These are phyloP conservation scores for Leishmania arabica DNA, from an alignment of 208 protist species.

Conservation along the genomic window DNA sequence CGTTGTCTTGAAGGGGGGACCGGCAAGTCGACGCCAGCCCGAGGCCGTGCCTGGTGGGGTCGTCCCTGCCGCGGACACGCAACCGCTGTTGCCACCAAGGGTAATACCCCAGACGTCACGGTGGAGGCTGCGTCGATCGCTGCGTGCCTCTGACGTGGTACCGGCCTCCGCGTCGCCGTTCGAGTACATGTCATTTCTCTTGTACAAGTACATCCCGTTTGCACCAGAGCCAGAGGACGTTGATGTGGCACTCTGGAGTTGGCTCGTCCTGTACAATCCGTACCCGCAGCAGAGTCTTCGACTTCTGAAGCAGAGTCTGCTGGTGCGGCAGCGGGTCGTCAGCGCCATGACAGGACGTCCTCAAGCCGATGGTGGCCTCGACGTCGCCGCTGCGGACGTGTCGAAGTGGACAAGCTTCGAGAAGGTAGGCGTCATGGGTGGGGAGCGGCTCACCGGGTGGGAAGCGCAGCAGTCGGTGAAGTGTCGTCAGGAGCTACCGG, in stretches of 20 bases:
- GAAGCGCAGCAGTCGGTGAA: conserved; percentile 12
- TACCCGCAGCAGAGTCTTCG: conserved; percentile 39
- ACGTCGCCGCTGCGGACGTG: conserved; percentile 8
- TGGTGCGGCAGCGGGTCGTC: conserved; percentile 20
- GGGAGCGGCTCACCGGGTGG: conserved; percentile 13
- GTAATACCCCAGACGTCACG: conserved; percentile 13
- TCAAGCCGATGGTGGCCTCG: neutral
- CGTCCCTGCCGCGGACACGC: neutral
- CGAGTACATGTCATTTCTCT: conserved; percentile 17
- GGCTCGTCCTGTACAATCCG: conserved; percentile 28
- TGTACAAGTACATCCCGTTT: conserved; percentile 34
- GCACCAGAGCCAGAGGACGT: conserved; percentile 37
- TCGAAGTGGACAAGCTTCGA: conserved; percentile 7
- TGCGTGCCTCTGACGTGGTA: conserved; percentile 20
- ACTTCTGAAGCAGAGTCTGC: conserved; percentile 30
- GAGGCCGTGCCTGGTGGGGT: neutral
- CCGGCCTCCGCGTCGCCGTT: conserved; percentile 29
- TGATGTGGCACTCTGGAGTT: conserved; percentile 50
- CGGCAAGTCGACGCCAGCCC: neutral
- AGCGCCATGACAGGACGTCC: neutral
- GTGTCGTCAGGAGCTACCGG: conserved; percentile 16
- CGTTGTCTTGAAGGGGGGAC: neutral
- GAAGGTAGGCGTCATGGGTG: conserved; percentile 15
- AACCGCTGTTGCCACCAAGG: neutral
- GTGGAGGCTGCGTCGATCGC: conserved; percentile 22